These are phyloP conservation scores for Flaveria trinervia DNA, from an alignment of 129 eudicot genomes.

Conservation along the genomic window DNA sequence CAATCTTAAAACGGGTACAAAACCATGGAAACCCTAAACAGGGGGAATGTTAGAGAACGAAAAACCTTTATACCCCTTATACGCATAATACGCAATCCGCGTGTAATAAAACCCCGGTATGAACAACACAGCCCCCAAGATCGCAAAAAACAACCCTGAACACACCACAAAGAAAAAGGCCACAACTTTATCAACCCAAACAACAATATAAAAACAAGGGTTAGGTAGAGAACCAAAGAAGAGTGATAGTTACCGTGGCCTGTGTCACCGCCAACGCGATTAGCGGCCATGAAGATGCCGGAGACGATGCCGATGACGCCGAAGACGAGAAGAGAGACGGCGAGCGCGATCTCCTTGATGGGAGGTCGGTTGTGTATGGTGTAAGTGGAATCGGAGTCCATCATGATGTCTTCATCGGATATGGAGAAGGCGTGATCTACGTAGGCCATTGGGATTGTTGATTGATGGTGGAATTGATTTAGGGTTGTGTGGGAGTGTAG, in stretches of 20 bases:
- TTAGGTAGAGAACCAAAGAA: background rate
- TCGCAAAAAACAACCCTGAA: constrained; percentile 78
- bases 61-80: constrained; percentile 97
- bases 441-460: constrained; percentile 62
- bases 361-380: constrained; percentile 72
- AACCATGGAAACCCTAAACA: constrained; percentile 45
- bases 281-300: constrained; percentile 71
- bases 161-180: background rate
- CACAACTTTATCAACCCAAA: background rate
- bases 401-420: constrained; percentile 82
- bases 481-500: constrained; percentile 19
- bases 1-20: background rate
- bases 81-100: constrained; percentile 92
- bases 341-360: constrained; percentile 88
- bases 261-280: constrained; percentile 87
- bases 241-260: constrained; percentile 65
- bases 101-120: constrained; percentile 95
- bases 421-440: constrained; percentile 96
- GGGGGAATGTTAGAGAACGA: constrained; percentile 88
- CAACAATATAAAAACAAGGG: background rate
- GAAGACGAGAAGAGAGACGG: constrained; percentile 86
- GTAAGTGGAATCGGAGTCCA: constrained; percentile 68
- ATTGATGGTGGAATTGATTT: constrained; percentile 13
- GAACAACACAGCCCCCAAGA: constrained; percentile 79
- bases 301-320: constrained; percentile 63